Base-by-base conservation (phyloP, 2,329 filamentous ascomycete species). In the Scedosporium dehoogii region DNA sequence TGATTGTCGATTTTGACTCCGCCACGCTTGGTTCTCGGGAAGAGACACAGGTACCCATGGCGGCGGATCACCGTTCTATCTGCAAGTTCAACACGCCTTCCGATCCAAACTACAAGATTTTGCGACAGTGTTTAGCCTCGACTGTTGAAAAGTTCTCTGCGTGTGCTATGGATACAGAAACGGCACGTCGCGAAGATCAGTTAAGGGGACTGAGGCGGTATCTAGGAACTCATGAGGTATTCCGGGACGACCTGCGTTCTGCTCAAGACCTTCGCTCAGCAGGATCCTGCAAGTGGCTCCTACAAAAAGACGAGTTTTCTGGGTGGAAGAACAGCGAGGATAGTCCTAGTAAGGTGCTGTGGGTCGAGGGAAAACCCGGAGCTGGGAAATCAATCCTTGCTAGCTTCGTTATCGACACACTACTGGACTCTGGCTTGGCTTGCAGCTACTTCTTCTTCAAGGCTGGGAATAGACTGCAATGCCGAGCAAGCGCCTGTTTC, bases 51-150 rank as follows among this genome's bases (percentile, higher is more conserved):
- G 61, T 67, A 16, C 67, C 67, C 2, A 64, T 73, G 55, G 65
- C 66, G 41, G 70, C 71, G 2, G 68, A 72, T 58, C 72, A 74
- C 61, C 65, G 69, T 3, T 66, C 63, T 6, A 69, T 73, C 6
- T 72, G 70, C 68, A 73, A 73, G 48, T 73, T 71, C 55, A 63
- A 68, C 3, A 61, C 62, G 0, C 61, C 66, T 7, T 18, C 41
- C 0, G 68, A 71, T 57, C 53, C 62, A 16, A 72, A 71, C 61
- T 73, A 71, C 44, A 56, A 65, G 3, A 64, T 63, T 14, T 14
- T 73, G 9, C 61, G 66, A 5, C 4, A 56, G 1, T n/a, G 4
- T 25, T 56, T 56, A 6, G 51, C 51, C 16, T 23, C 51, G 14
- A 56, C 25, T 5, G 23, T 27, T n/a, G 1, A 27, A 16, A 56